These are phyloP conservation scores for Hericium alpestre DNA, from an alignment of 768 basidiomycete species.

Conservation along the genomic window DNA sequence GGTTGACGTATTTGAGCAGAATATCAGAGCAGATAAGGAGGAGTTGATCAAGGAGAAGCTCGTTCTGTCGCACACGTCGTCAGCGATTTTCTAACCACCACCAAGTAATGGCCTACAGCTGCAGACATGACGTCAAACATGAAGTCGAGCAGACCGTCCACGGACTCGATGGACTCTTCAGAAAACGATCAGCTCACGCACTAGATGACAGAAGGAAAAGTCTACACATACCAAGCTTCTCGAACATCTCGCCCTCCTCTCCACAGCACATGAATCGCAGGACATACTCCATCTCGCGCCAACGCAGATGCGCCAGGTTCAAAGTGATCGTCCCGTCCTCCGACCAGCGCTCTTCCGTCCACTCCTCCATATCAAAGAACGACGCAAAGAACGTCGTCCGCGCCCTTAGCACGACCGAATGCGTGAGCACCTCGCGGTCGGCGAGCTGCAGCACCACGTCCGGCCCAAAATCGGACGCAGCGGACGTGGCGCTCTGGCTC, in stretches of 20 bases:
- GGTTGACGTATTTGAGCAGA: constrained; percentile 55
- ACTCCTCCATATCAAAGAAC: constrained; percentile 75
- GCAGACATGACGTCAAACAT: constrained; percentile 79
- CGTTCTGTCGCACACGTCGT: constrained; percentile 41
- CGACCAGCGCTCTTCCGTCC: constrained; percentile 58
- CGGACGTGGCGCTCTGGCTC: constrained; percentile 17
- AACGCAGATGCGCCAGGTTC: constrained; percentile 60
- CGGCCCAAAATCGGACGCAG: constrained; percentile 27
- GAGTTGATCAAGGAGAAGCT: constrained; percentile 79
- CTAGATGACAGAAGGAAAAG: not conserved
- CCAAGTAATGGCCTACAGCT: constrained; percentile 43
- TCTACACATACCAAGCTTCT: constrained; percentile 45
- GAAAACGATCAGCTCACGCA: not conserved
- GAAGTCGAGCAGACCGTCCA: constrained; percentile 76
- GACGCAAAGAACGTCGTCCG: constrained; percentile 75
- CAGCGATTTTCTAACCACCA: not conserved
- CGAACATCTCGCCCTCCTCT: constrained; percentile 55
- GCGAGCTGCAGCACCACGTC: constrained; percentile 67
- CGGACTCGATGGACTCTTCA: constrained; percentile 45
- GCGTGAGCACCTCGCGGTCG: constrained; percentile 53
- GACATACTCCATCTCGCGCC: constrained; percentile 68
- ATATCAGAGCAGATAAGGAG: constrained; percentile 73
- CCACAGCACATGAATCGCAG: constrained; percentile 73
- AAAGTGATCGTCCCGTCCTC: constrained; percentile 46
- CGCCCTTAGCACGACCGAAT: constrained; percentile 71